These are phyloP conservation scores for Spizellomyces sp. DNA, from an alignment of 192 early-diverging fungal genomes.

Conservation along the genomic window DNA sequence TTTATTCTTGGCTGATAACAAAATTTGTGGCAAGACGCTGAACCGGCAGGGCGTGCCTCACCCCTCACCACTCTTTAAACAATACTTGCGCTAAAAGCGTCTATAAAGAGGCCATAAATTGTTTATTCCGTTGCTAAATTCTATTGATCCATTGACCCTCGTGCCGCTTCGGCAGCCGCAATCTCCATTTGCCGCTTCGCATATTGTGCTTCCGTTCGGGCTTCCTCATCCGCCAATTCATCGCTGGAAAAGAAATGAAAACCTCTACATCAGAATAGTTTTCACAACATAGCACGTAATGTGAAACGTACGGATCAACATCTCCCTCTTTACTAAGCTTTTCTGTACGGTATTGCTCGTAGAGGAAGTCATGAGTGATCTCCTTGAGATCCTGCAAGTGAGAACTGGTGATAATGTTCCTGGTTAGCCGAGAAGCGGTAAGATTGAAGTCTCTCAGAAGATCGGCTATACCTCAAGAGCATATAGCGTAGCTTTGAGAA, in stretches of 20 bases:
- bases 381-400: conserved; percentile 75
- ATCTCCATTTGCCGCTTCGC: conserved; percentile 1
- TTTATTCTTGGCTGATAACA: no score
- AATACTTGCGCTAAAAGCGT: no score
- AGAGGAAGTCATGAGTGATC: conserved; percentile 66
- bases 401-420: conserved; percentile 60
- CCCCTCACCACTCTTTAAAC: no score
- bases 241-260: background rate
- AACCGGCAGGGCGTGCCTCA: no score
- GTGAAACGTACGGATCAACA: conserved; percentile 9
- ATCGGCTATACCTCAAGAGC: conserved; percentile 38
- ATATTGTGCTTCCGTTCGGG: conserved; percentile 4
- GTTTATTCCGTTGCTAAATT: background rate
- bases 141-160: conserved; percentile 11
- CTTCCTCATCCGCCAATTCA: background rate
- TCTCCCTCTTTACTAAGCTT: conserved; percentile 48
- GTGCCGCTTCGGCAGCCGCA: background rate
- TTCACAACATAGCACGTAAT: background rate
- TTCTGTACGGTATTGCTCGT: conserved; percentile 63
- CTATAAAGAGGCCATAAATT: no score
- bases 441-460: no score
- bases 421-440: background rate
- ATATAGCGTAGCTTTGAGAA: conserved; percentile 66
- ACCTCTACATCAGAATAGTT: background rate
- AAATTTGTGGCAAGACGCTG: no score